Evolutionary conservation across 805 yeast genomes (phyloP), one percentile per base, ranked within the genome.

Genomic region (Metschnikowia matae): DNA sequence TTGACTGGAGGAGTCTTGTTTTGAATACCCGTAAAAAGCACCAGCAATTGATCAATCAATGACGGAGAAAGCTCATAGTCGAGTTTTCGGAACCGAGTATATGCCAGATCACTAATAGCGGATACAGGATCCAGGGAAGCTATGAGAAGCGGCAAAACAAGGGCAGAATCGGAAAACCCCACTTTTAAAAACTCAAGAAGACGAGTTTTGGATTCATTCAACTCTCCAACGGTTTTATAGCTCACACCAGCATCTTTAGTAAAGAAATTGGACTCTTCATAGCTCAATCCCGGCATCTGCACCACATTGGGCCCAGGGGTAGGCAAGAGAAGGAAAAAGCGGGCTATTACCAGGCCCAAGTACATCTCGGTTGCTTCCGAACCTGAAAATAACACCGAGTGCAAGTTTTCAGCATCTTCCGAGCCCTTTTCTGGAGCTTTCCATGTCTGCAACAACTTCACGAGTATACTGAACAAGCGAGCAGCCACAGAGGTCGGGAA

Each of bases 191-290:
- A 85, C 66, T 57, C 74, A 57, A 53, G 54, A 14, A 72, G 55
- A 5, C 61, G 52, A 2, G 44, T 47, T 53, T 73, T 73, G 17
- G 68, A 62, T 1, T 45, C 48, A 11, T 51, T 54, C 39, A 88
- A 64, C 17, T 78, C 81, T 0, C 73, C 74, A 5, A 71, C 68
- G 1, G 69, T 51, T 48, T 79, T 79, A 59, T 79, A 83, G 0
- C 78, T 64, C 0, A 83, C 79, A 26, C 91, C 92, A 2, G 92
- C 89, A 54, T 80, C 80, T 48, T 74, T 76, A 0, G 89, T 84
- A 57, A 89, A 80, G 57, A 84, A 88, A 0, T 79, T 63, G 17
- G 79, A 76, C 39, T 85, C 89, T 0, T 62, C 62, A 0, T 73
- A 63, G 13, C 84, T 71, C 46, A 90, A 66, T 0, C 96, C 96